Evolutionary conservation across 75 land plant genomes (phyloP), one percentile per base, ranked within the genome.

Genomic region (Chamaecyparis obtusa): DNA sequence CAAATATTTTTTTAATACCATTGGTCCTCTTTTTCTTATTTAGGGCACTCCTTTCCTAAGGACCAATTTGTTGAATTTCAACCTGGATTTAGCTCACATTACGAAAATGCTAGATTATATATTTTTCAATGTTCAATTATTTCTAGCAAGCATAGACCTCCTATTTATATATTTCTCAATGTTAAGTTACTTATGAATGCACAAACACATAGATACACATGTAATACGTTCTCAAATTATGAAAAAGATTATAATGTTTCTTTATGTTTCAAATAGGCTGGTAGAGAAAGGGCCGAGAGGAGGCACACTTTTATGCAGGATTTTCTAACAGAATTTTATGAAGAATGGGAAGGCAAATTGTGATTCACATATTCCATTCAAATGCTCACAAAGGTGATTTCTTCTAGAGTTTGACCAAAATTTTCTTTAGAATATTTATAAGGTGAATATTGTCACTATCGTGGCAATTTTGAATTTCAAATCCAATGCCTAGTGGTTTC

Each of bases 241-340:
- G 81, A 78, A 37, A 32, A 56, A 75, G 21, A 86, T 80, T 87
- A 27, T 77, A 4, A 27, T 51, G 17, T 44, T 33, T 85, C 48
- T 64, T 33, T 85, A 24, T 71, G 39, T n/a, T 43, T 83, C 77
- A 51, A 48, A 30, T 51, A 98, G 99, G 97, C 99, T 86, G 99
- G 99, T 72, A 85, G 85, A 86, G 91, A 87, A 78, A 90, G 96
- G 87, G 99, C 99, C 39, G 93, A 93, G 85, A 91, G 71, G 76
- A 91, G 99, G 86, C 99, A 98, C 88, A 91, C 91, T 83, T 96
- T 96, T 88, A 96, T 98, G 97, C 90, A 93, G 81, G 92, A 92
- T 24, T 98, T 89, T 74, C 71, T 98, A 54, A 84, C 86, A 39
- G 95, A 96, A 64, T 98, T 98, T 69, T 90, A 92, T 88, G 92